These are phyloP conservation scores for Lagenidium giganteum DNA, from an alignment of 352 stramenopile species.

Conservation along the genomic window DNA sequence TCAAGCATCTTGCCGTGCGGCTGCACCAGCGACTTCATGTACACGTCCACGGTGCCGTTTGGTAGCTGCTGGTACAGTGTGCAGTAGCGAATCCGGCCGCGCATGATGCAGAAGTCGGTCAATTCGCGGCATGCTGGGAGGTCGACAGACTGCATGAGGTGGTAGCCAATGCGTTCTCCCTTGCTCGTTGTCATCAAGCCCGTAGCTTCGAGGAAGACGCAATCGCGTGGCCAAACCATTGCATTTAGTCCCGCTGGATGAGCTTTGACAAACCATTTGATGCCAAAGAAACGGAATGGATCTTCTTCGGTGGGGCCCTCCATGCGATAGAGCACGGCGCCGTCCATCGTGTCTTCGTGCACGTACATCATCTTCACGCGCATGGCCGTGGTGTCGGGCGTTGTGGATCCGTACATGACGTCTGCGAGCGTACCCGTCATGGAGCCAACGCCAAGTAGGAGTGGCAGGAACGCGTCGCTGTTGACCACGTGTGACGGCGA, in stretches of 20 bases:
- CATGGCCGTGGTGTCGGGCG: slow-evolving; percentile 43
- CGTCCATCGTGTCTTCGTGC: slow-evolving; percentile 42
- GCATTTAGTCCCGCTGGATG: slow-evolving; percentile 10
- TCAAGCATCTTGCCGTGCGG: slow-evolving; percentile 15
- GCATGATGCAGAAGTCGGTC: slow-evolving; percentile 25
- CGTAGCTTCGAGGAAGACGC: slow-evolving; percentile 33
- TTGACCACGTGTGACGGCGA: no score
- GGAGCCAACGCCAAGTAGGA: slow-evolving; percentile 15
- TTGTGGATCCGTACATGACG: slow-evolving; percentile 34
- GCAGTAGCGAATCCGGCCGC: slow-evolving; percentile 29
- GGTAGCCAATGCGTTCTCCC: slow-evolving; percentile 41
- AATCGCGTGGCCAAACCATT: slow-evolving; percentile 16
- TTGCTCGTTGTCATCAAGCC: slow-evolving; percentile 27
- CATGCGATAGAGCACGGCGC: slow-evolving; percentile 39
- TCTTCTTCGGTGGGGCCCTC: slow-evolving; percentile 23
- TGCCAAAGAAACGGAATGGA: slow-evolving; percentile 18
- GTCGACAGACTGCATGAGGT: slow-evolving; percentile 44
- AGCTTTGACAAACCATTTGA: slow-evolving; percentile 20
- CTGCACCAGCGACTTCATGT: slow-evolving; percentile 20
- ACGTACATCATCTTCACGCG: slow-evolving; percentile 45
- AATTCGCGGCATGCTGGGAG: slow-evolving; percentile 27
- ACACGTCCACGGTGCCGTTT: slow-evolving; percentile 19
- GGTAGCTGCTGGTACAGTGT: slow-evolving; percentile 29
- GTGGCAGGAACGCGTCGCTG: no score
- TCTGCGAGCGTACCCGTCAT: slow-evolving; percentile 22